Conservation (phyloP, 2,329 filamentous ascomycete species). For the Thyridium curvatum region DNA sequence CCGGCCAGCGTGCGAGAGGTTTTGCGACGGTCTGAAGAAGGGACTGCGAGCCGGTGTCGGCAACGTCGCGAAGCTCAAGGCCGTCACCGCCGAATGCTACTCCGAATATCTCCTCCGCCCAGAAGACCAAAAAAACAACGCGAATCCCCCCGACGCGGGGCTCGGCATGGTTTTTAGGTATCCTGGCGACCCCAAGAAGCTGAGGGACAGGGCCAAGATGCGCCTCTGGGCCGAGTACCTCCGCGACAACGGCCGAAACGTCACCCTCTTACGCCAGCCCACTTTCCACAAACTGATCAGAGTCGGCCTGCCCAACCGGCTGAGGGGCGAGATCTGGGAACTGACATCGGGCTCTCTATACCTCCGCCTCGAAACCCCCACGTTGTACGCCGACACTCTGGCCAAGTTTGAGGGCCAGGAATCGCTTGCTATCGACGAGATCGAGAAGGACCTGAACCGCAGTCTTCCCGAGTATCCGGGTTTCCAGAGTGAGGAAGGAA, state of each 20-base stretch:
- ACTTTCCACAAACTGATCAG: constrained; percentile 97
- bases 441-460: constrained; percentile 95
- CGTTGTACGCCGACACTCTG: constrained; percentile 76
- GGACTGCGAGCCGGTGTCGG: constrained; percentile 82
- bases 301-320: constrained; percentile 86
- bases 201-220: constrained; percentile 95
- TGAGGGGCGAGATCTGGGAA: constrained; percentile 95
- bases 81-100: constrained; percentile 79
- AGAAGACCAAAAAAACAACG: constrained; percentile 56
- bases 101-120: constrained; percentile 73
- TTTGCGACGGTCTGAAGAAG: constrained; percentile 92
- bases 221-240: constrained; percentile 95
- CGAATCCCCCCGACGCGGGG: constrained; percentile 79
- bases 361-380: constrained; percentile 78
- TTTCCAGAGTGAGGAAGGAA: constrained; percentile 94
- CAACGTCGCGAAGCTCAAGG: constrained; percentile 77
- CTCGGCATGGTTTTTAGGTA: constrained; percentile 90
- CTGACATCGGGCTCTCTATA: constrained; percentile 88
- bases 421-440: constrained; percentile 95
- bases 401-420: constrained; percentile 77
- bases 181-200: constrained; percentile 88
- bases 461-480: constrained; percentile 96
- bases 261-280: constrained; percentile 86
- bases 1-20: constrained; percentile 83
- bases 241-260: constrained; percentile 88